Percentiles rank a stretch among this genome's conserved stretches.
Conservation (phyloP, 495 filamentous ascomycete genomes). For the Aspergillus heteromorphus region DNA sequence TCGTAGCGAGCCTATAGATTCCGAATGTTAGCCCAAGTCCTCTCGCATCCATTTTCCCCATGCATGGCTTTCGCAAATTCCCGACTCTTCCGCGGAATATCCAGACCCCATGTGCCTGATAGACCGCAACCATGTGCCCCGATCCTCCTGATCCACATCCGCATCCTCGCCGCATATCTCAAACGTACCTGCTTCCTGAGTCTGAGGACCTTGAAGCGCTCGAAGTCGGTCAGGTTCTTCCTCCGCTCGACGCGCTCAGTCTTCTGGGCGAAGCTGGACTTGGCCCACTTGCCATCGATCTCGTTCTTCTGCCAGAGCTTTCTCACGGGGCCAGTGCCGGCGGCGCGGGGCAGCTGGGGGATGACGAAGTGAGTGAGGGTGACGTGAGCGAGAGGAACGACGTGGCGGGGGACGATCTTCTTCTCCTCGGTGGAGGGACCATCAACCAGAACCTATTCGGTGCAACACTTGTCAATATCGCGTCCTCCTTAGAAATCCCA, state of each 20-base stretch:
- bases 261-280: conserved; percentile 87
- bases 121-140: neutral
- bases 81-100: neutral
- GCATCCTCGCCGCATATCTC: conserved; percentile 3
- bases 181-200: conserved; percentile 87
- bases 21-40: conserved; percentile 13
- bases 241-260: conserved; percentile 75
- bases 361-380: conserved; percentile 89
- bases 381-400: conserved; percentile 69
- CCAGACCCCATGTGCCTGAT: neutral
- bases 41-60: neutral
- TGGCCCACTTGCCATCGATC: conserved; percentile 86
- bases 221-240: conserved; percentile 91
- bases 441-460: conserved; percentile 81
- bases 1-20: conserved; percentile 71
- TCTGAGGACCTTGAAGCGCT: conserved; percentile 98
- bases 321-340: conserved; percentile 76
- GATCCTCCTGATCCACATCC: neutral
- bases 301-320: conserved; percentile 79
- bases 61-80: conserved; percentile 1
- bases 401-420: conserved; percentile 75
- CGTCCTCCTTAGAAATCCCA: conserved; percentile 3
- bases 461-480: conserved; percentile 33
- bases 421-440: conserved; percentile 75
- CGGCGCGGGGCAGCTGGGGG: conserved; percentile 77